phyloP scores from a whole-genome alignment of 345 rosid species.

The Pugionium dolabratum region DNA sequence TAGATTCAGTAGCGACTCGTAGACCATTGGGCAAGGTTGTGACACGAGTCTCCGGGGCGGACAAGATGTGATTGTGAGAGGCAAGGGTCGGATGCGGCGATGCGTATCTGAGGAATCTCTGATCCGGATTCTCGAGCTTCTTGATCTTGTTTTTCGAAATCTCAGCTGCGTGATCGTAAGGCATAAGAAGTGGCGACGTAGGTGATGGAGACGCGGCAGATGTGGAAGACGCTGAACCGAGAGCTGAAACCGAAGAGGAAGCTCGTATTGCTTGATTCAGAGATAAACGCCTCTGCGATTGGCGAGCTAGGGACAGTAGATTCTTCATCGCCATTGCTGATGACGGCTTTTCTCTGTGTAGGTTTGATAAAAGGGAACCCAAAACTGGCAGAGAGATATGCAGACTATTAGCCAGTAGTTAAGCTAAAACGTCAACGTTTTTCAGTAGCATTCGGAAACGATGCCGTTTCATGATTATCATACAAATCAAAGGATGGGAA shows the following conservation, averaged over 20 bases:
- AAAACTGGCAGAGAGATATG: conserved; percentile 24
- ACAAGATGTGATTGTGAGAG: conserved; percentile 75
- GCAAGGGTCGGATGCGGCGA: conserved; percentile 71
- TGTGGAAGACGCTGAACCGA: conserved; percentile 38
- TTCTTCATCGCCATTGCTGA: conserved; percentile 49
- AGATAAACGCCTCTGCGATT: conserved; percentile 49
- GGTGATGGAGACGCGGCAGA: conserved; percentile 46
- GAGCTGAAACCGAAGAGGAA: conserved; percentile 48
- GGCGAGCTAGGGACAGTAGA: conserved; percentile 58
- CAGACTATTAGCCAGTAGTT: conserved; percentile 32
- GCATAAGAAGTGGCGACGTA: conserved; percentile 65
- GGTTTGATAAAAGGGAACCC: conserved; percentile 35
- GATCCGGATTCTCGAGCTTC: conserved; percentile 76
- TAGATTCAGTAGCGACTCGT: conserved; percentile 90
- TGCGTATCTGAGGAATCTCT: conserved; percentile 87
- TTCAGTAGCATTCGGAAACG: neutral
- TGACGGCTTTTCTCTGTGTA: conserved; percentile 33
- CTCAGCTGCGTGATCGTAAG: conserved; percentile 77
- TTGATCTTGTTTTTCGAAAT: conserved; percentile 60
- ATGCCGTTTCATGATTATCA: neutral
- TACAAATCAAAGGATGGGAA: neutral
- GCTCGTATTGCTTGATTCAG: conserved; percentile 44
- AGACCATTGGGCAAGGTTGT: conserved; percentile 91
- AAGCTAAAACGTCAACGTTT: conserved; percentile 13
- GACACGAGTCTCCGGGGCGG: conserved; percentile 83